Evolutionary conservation across 768 basidiomycete species (phyloP).

Genomic region (Boletellus emodensis): DNA sequence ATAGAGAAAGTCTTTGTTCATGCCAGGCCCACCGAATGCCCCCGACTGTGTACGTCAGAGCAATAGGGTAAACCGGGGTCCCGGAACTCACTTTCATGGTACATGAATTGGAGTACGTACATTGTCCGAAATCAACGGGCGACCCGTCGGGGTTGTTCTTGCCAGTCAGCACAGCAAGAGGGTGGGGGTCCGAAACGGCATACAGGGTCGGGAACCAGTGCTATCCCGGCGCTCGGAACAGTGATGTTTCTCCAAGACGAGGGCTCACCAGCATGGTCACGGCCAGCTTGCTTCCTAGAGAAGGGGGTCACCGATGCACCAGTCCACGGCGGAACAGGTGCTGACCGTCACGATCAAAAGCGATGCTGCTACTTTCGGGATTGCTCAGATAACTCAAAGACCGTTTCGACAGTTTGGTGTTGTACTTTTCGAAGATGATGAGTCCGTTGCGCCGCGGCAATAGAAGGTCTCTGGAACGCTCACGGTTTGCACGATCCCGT

Average conservation of each 20-base stretch:
- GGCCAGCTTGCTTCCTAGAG: constrained; percentile 55
- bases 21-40: constrained; percentile 61
- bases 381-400: constrained; percentile 39
- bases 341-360: constrained; percentile 65
- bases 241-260: neutral
- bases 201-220: constrained; percentile 72
- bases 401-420: constrained; percentile 43
- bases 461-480: neutral
- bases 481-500: constrained; percentile 50
- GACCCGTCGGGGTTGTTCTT: constrained; percentile 53
- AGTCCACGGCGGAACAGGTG: constrained; percentile 1
- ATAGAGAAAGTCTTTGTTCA: constrained; percentile 56
- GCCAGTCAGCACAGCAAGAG: constrained; percentile 66
- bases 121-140: constrained; percentile 40
- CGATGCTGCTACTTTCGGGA: constrained; percentile 66
- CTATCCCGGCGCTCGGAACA: constrained; percentile 33
- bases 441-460: constrained; percentile 16
- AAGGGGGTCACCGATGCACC: constrained; percentile 1
- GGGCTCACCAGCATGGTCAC: constrained; percentile 61
- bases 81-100: constrained; percentile 63
- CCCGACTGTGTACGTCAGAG: constrained; percentile 51
- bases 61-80: neutral
- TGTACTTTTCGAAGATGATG: constrained; percentile 39
- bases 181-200: constrained; percentile 58
- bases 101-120: constrained; percentile 65